A percentile compares a stretch with the other conserved stretches of the same genome.
phyloP scores from a whole-genome alignment of 164 flowering plant genomes.

The Dillenia suffruticosa region DNA sequence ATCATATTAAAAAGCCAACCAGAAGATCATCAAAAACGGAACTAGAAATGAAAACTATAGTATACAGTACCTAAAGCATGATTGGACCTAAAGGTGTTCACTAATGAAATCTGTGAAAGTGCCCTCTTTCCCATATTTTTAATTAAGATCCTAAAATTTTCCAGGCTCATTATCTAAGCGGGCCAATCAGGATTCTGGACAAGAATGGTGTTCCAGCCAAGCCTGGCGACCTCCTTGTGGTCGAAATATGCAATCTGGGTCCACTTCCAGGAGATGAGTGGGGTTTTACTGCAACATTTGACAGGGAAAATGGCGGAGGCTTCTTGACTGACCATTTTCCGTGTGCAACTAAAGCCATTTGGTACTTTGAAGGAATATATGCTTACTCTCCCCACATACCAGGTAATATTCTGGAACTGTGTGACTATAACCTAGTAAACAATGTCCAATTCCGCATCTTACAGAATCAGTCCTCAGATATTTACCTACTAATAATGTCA shows the following conservation, averaged over 20 bases:
- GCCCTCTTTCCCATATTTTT: too few relatives aligned
- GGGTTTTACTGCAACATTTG: slow-evolving; percentile 87
- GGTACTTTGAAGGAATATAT: slow-evolving; percentile 98
- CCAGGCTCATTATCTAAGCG: slow-evolving; percentile 90
- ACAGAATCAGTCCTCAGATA: too few relatives aligned
- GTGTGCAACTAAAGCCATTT: slow-evolving; percentile 89
- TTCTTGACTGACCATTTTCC: slow-evolving; percentile 95
- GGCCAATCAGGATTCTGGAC: slow-evolving; percentile 76
- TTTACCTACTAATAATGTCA: too few relatives aligned
- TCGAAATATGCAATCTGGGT: slow-evolving; percentile 90
- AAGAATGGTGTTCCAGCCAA: slow-evolving; percentile 65
- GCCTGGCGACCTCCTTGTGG: slow-evolving; percentile 93
- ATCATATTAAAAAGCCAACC: too few relatives aligned
- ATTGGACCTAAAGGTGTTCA: too few relatives aligned
- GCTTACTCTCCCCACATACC: slow-evolving; percentile 95
- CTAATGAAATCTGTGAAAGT: too few relatives aligned
- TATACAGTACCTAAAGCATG: too few relatives aligned
- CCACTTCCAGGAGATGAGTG: slow-evolving; percentile 97
- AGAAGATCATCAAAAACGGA: too few relatives aligned
- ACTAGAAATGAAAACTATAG: too few relatives aligned
- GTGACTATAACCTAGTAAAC: too few relatives aligned
- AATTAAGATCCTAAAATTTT: not conserved
- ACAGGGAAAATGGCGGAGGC: slow-evolving; percentile 96
- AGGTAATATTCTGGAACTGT: slow-evolving; percentile 29
- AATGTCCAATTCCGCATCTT: too few relatives aligned